phyloP scores from a whole-genome alignment of 2,329 filamentous ascomycete species.

The Penicillium nordicum region DNA sequence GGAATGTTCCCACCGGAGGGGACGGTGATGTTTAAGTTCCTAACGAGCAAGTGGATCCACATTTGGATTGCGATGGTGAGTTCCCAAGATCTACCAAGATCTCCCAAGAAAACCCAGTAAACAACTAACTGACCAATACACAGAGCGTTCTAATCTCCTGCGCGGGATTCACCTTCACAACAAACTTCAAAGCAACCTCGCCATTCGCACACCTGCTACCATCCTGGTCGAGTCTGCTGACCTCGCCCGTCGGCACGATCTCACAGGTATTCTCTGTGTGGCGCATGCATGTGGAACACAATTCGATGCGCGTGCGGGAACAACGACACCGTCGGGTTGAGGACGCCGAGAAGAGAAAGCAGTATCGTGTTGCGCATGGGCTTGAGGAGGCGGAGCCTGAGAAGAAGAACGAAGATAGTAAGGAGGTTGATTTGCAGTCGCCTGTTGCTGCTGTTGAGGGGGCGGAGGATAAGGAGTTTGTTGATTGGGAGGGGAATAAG shows the following conservation, averaged over 20 bases:
- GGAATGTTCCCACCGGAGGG: conserved; percentile 83
- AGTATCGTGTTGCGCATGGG: conserved; percentile 83
- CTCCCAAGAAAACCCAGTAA: not conserved
- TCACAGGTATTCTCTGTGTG: conserved; percentile 68
- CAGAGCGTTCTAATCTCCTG: conserved; percentile 67
- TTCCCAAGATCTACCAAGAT: no score
- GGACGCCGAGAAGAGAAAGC: conserved; percentile 80
- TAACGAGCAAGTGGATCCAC: conserved; percentile 74
- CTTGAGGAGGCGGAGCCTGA: conserved; percentile 54
- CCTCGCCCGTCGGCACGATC: conserved; percentile 66
- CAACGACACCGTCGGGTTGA: conserved; percentile 71
- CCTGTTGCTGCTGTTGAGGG: conserved; percentile 38
- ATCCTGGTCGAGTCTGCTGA: conserved; percentile 62
- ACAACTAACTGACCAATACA: not conserved
- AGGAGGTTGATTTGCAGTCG: conserved; percentile 37
- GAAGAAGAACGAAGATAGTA: conserved; percentile 29
- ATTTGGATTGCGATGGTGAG: conserved; percentile 77
- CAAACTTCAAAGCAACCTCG: conserved; percentile 75
- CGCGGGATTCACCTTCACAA: conserved; percentile 67
- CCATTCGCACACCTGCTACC: conserved; percentile 79
- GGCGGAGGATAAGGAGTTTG: conserved; percentile 31
- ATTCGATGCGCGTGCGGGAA: conserved; percentile 65
- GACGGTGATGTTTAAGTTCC: conserved; percentile 78
- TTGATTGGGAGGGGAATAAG: conserved; percentile 45
- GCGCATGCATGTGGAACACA: conserved; percentile 70